phyloP scores from a whole-genome alignment of 164 flowering plant species.

The Dillenia turbinata region DNA sequence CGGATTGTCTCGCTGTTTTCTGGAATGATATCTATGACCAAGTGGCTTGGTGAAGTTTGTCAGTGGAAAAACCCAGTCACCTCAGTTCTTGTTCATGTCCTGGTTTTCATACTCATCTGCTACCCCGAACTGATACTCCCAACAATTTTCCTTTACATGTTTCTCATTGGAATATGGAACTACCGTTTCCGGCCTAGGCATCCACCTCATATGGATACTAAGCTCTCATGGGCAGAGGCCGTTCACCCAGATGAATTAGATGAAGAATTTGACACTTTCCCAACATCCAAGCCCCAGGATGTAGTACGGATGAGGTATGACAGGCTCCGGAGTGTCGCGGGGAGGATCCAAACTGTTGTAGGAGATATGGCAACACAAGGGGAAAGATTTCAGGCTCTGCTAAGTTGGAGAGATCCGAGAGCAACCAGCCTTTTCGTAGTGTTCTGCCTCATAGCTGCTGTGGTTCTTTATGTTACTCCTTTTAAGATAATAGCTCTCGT shows the following conservation, averaged over 20 bases:
- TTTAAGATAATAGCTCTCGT: conserved; percentile 33
- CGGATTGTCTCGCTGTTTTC: conserved; percentile 57
- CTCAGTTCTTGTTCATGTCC: conserved; percentile 54
- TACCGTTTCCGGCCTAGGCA: conserved; percentile 57
- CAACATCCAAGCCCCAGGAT: conserved; percentile 47
- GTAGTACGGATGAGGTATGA: conserved; percentile 60
- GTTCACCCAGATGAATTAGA: conserved; percentile 61
- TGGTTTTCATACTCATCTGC: conserved; percentile 52
- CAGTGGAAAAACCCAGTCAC: conserved; percentile 71
- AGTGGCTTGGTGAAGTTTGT: conserved; percentile 64
- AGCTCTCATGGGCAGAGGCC: conserved; percentile 67
- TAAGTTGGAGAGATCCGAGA: conserved; percentile 73
- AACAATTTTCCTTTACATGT: conserved; percentile 66
- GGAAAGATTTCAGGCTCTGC: conserved; percentile 45
- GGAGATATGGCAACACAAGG: conserved; percentile 75
- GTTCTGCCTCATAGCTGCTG: conserved; percentile 50
- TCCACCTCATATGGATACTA: conserved; percentile 71
- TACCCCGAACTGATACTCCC: conserved; percentile 76
- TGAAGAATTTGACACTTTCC: conserved; percentile 64
- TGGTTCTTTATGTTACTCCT: conserved; percentile 50
- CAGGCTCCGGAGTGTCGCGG: conserved; percentile 67
- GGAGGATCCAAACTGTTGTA: conserved; percentile 61
- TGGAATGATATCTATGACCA: conserved; percentile 42
- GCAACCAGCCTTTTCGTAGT: conserved; percentile 54
- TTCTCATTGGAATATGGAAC: conserved; percentile 73